Evolutionary conservation across 306 rosid species (phyloP).

Genomic region (Elaeagnus macrophylla): DNA sequence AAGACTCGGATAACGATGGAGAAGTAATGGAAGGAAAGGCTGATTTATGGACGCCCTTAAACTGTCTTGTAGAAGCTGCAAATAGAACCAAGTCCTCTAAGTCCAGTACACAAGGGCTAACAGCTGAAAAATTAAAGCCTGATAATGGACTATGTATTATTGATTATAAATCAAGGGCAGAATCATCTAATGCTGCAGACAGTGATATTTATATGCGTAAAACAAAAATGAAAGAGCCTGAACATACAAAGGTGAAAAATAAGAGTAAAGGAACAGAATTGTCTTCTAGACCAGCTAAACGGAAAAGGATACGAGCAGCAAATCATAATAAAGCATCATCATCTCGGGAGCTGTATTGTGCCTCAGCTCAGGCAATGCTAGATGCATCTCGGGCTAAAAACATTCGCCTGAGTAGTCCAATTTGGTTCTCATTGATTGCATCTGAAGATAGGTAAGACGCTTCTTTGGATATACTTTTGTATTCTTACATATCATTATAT

Average conservation of each 20-base stretch:
- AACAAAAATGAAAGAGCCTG: constrained; percentile 58
- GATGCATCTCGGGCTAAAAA: constrained; percentile 44
- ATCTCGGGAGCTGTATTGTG: constrained; percentile 34
- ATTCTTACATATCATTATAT: constrained; percentile 6
- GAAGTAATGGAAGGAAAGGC: constrained; percentile 65
- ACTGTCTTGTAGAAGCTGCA: constrained; percentile 96
- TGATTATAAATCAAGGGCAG: constrained; percentile 41
- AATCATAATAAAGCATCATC: constrained; percentile 49
- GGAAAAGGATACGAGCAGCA: constrained; percentile 50
- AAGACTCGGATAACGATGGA: constrained; percentile 28
- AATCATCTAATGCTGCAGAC: constrained; percentile 28
- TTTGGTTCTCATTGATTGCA: constrained; percentile 95
- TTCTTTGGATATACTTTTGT: constrained; percentile 2
- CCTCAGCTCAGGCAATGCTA: constrained; percentile 48
- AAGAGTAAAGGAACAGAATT: constrained; percentile 37
- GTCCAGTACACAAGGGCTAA: constrained; percentile 44
- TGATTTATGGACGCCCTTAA: constrained; percentile 96
- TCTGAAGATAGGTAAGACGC: constrained; percentile 70
- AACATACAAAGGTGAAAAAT: constrained; percentile 43
- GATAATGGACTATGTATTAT: constrained; percentile 32
- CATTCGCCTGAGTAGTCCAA: constrained; percentile 49
- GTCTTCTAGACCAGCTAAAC: constrained; percentile 52
- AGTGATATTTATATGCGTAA: constrained; percentile 34
- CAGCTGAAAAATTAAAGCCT: constrained; percentile 48
- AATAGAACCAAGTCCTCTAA: constrained; percentile 87